These are phyloP conservation scores for Fusarium albidum DNA, from an alignment of 2,329 filamentous ascomycete species.

Conservation along the genomic window DNA sequence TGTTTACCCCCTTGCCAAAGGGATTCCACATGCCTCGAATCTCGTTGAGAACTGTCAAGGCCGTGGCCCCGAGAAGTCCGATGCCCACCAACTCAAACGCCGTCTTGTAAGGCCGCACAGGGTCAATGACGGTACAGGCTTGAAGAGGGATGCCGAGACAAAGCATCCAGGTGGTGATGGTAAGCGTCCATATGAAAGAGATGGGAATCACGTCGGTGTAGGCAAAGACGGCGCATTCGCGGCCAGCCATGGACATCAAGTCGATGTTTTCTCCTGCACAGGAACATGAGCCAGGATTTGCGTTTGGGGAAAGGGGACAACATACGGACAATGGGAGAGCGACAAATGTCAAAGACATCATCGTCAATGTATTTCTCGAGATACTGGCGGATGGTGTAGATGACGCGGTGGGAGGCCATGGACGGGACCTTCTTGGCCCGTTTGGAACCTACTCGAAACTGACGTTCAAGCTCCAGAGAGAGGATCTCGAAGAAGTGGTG, in stretches of 20 bases:
- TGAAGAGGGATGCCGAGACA: constrained; percentile 24
- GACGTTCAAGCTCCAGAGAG: constrained; percentile 36
- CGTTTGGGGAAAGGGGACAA: neutral
- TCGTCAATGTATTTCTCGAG: constrained; percentile 38
- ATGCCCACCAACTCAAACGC: constrained; percentile 8
- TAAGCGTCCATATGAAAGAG: constrained; percentile 26
- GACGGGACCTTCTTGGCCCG: constrained; percentile 15
- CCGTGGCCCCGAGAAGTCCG: constrained; percentile 10
- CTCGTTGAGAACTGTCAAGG: constrained; percentile 33
- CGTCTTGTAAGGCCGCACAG: neutral
- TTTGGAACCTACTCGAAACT: constrained; percentile 25
- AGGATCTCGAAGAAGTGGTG: constrained; percentile 41
- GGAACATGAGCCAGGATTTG: neutral
- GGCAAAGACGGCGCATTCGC: constrained; percentile 29
- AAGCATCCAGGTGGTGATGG: constrained; percentile 17
- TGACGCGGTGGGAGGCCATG: constrained; percentile 34
- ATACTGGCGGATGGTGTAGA: constrained; percentile 39
- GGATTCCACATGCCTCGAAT: constrained; percentile 41
- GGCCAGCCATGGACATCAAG: constrained; percentile 29
- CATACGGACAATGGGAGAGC: constrained; percentile 37
- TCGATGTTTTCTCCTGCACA: constrained; percentile 38
- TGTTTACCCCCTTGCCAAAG: constrained; percentile 31
- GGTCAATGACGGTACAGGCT: constrained; percentile 29
- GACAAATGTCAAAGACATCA: constrained; percentile 24
- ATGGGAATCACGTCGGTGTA: constrained; percentile 29